Base-by-base conservation (phyloP, 169 alveolate genomes). In the Eimeria praecox region DNA sequence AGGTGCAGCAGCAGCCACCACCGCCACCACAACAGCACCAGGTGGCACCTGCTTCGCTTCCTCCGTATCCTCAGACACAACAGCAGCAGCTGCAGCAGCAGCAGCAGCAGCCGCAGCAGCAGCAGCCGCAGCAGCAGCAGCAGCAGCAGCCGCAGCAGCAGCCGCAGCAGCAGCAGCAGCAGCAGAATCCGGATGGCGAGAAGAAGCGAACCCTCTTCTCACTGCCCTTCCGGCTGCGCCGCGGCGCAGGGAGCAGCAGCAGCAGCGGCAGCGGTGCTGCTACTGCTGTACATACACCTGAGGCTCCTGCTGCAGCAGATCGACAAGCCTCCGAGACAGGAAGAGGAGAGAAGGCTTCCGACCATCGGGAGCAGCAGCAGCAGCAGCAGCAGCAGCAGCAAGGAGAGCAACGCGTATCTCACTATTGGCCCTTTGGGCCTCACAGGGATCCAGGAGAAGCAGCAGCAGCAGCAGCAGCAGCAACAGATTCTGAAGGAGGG, bases 191-290 rank as follows among this genome's bases (percentile, higher is more conserved):
- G 30, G 89, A 78, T 24, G 89, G 44, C n/a, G 89, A 46, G 38
- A 44, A 38, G 89, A 78, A 78, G 66, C 49, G 54, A 69, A 40
- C 69, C 38, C 42, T 78, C 64, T 78, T 78, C 69, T 20, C 44
- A 6, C 89, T 78, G 46, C 89, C 89, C 42, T 78, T 78, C 69
- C 89, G 89, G 42, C 89, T 78, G 69, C 89, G 89, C 20, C 89
- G 89, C 66, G 54, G 54, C 22, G 54, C 89, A n/a, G 66, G 89
- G 24, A 33, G 89, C 89, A 78, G 89, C 66, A 44, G 66, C 66
- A 78, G 44, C 89, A 78, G 89, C 62, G 20, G 40, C 62, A 6
- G 40, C 40, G 16, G 89, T 18, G 69, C 40, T 44, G 44, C 89
- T 78, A 24, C 59, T 78, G 69, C 35, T 24, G 89, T 69, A 44